Evolutionary conservation across 805 yeast species (phyloP).

Genomic region (Candida saitoana): DNA sequence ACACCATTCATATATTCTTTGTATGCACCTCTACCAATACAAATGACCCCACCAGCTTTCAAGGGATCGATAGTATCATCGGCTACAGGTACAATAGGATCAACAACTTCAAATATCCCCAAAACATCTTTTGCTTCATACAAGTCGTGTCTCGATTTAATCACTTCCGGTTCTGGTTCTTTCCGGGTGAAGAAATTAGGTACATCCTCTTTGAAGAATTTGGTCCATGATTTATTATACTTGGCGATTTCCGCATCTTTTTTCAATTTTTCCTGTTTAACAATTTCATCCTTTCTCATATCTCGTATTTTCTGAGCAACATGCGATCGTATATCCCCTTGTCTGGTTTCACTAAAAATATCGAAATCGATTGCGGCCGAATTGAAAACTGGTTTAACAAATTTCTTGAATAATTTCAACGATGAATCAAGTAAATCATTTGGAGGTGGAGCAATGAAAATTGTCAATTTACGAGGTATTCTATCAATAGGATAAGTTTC

Average conservation of each 20-base stretch:
- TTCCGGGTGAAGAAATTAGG: slow-evolving; percentile 19
- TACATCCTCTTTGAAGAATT: slow-evolving; percentile 18
- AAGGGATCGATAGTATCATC: slow-evolving; percentile 40
- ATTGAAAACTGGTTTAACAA: slow-evolving; percentile 79
- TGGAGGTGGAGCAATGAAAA: slow-evolving; percentile 96
- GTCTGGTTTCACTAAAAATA: slow-evolving; percentile 69
- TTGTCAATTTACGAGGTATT: slow-evolving; percentile 69
- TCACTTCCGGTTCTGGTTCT: slow-evolving; percentile 24
- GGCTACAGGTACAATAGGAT: slow-evolving; percentile 41
- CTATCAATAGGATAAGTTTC: slow-evolving; percentile 42
- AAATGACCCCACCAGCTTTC: slow-evolving; percentile 78
- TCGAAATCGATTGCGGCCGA: slow-evolving; percentile 84
- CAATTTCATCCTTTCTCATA: slow-evolving; percentile 44
- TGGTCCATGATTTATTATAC: slow-evolving; percentile 26
- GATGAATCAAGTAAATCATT: slow-evolving; percentile 80
- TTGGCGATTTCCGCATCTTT: slow-evolving; percentile 5
- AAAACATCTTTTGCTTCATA: slow-evolving; percentile 46
- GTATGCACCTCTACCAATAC: slow-evolving; percentile 93
- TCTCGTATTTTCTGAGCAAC: slow-evolving; percentile 83
- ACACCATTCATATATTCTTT: slow-evolving; percentile 88
- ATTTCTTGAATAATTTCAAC: slow-evolving; percentile 67
- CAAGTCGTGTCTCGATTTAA: slow-evolving; percentile 28
- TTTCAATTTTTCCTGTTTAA: slow-evolving; percentile 9
- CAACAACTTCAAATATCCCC: slow-evolving; percentile 49
- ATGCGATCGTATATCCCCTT: slow-evolving; percentile 78